Conservation (phyloP, 306 rosid genomes). For the Rubus parviflorus region DNA sequence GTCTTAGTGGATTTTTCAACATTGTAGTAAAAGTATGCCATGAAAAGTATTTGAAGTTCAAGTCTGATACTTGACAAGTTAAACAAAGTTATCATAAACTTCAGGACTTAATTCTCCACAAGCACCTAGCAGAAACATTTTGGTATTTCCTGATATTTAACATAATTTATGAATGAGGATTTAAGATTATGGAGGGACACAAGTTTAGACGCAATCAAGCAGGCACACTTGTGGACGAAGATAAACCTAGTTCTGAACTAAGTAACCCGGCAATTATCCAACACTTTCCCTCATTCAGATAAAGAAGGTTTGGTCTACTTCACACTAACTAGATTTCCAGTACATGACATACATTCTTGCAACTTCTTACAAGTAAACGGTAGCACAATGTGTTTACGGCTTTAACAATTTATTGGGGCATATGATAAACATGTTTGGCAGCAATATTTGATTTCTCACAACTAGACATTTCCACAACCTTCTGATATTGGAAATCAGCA, state of each 20-base stretch:
- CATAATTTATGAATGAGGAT: background rate
- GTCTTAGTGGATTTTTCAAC: background rate
- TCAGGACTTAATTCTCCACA: background rate
- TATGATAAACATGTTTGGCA: background rate
- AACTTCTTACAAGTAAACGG: background rate
- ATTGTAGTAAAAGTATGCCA: background rate
- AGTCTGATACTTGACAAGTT: background rate
- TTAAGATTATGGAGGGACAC: background rate
- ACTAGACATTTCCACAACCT: conserved; percentile 3
- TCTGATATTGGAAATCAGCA: background rate
- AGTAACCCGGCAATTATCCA: background rate
- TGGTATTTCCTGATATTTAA: background rate
- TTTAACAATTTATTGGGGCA: background rate
- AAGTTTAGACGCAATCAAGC: background rate
- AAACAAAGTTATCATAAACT: background rate
- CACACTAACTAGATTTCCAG: background rate
- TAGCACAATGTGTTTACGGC: background rate
- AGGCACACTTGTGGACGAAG: background rate
- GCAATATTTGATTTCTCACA: background rate
- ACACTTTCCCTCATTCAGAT: background rate
- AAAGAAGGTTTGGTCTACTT: background rate
- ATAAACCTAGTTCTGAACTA: conserved; percentile 2
- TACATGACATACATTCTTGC: conserved; percentile 7
- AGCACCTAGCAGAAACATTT: conserved; percentile 4
- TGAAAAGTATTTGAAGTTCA: background rate